phyloP scores from a whole-genome alignment of 805 yeast genomes.

The Debaryomyces hansenii region DNA sequence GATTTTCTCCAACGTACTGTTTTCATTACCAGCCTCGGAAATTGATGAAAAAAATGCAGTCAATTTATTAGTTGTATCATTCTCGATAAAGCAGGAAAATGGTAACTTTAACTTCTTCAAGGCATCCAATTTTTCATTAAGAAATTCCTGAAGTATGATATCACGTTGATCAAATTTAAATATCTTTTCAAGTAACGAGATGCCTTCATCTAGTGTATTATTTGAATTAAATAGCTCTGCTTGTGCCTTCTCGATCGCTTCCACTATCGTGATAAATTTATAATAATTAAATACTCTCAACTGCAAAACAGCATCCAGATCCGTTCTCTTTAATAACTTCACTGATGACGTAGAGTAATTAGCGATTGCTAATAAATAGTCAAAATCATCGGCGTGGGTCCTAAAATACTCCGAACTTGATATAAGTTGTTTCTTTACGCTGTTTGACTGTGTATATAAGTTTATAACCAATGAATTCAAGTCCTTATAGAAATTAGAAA shows the following conservation, averaged over 20 bases:
- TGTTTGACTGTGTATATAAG: constrained; percentile 37
- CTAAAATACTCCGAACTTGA: constrained; percentile 27
- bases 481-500: constrained; percentile 37
- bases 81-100: constrained; percentile 30
- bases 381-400: constrained; percentile 30
- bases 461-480: constrained; percentile 32
- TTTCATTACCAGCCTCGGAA: constrained; percentile 9
- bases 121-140: constrained; percentile 31
- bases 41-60: constrained; percentile 16
- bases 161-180: constrained; percentile 40
- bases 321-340: constrained; percentile 36
- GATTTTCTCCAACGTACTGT: constrained; percentile 12
- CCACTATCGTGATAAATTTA: constrained; percentile 34
- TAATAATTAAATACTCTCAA: constrained; percentile 41
- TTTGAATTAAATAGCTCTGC: constrained; percentile 25
- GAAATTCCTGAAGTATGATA: constrained; percentile 33
- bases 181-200: constrained; percentile 36
- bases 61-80: constrained; percentile 10
- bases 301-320: constrained; percentile 37
- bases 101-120: constrained; percentile 27
- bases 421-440: constrained; percentile 38
- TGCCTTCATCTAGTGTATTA: constrained; percentile 24
- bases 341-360: constrained; percentile 37
- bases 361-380: constrained; percentile 42
- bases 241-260: constrained; percentile 35